Evolutionary conservation across 2,329 filamentous ascomycete species (phyloP).

Genomic region (Phyllosticta citribraziliensis): DNA sequence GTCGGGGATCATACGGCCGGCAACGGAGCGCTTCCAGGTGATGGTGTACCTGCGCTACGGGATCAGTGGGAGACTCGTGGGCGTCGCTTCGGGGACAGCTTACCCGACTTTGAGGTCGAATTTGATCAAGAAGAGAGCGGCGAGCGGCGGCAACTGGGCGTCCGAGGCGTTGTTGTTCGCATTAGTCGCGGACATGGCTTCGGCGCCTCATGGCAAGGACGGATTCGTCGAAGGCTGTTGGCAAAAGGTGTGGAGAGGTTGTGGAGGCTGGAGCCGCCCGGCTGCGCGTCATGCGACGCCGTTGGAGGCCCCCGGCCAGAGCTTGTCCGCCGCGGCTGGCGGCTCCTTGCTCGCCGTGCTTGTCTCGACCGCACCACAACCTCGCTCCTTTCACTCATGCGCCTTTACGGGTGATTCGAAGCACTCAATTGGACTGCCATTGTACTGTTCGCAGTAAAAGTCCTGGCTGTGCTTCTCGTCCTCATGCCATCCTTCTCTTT

Average conservation of each 20-base stretch:
- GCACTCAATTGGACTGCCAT: not conserved
- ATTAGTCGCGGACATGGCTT: constrained; percentile 10
- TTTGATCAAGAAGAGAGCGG: constrained; percentile 77
- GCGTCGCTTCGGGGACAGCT: constrained; percentile 12
- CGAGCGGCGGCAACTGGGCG: constrained; percentile 39
- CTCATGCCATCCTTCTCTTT: not conserved
- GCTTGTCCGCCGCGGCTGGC: not conserved
- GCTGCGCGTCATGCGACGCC: constrained; percentile 7
- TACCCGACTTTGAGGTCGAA: constrained; percentile 91
- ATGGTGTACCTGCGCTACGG: constrained; percentile 56
- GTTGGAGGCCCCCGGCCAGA: not conserved
- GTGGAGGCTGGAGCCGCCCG: constrained; percentile 1
- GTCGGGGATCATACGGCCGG: constrained; percentile 45
- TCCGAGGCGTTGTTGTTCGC: constrained; percentile 5
- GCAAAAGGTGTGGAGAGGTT: not conserved
- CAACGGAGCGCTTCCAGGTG: constrained; percentile 68
- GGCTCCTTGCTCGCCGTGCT: not conserved
- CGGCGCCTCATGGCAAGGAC: constrained; percentile 8
- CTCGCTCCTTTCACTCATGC: not conserved
- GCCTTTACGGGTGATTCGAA: not conserved
- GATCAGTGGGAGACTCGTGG: not conserved
- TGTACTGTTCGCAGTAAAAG: not conserved
- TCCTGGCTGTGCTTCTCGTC: not conserved
- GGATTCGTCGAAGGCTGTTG: not conserved
- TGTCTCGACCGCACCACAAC: not conserved